phyloP scores from a whole-genome alignment of 1,284 basidiomycete genomes.

The Rhodotorula sp. region DNA sequence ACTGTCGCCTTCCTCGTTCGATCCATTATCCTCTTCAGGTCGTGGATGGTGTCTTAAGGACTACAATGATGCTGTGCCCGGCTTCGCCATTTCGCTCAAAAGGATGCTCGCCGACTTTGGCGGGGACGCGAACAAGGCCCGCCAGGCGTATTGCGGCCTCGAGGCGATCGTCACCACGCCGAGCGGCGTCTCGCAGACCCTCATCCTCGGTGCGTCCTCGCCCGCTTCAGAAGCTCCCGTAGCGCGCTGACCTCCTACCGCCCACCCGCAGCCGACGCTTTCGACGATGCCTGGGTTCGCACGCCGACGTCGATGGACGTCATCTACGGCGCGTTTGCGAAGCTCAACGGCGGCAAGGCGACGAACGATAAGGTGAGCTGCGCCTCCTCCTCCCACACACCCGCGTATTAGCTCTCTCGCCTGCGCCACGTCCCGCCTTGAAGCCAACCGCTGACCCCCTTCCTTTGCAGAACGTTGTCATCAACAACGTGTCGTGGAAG shows the following conservation, averaged over 20 bases:
- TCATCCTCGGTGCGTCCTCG: constrained; percentile 12
- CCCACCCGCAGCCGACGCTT: constrained; percentile 21
- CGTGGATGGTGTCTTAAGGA: neutral
- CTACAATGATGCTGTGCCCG: constrained; percentile 23
- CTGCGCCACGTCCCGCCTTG: no score
- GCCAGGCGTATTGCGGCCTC: constrained; percentile 37
- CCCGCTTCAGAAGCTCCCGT: no score
- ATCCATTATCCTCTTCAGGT: neutral
- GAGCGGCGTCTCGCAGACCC: constrained; percentile 4
- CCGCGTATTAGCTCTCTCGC: no score
- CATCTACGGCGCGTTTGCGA: constrained; percentile 8
- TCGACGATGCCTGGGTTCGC: constrained; percentile 37
- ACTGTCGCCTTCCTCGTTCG: neutral
- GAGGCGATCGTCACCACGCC: constrained; percentile 25
- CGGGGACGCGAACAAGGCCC: constrained; percentile 21
- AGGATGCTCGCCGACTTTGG: constrained; percentile 36
- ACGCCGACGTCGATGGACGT: constrained; percentile 36
- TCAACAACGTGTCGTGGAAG: constrained; percentile 21
- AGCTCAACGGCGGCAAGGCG: neutral
- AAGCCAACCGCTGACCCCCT: no score
- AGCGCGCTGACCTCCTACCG: neutral
- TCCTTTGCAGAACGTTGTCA: constrained; percentile 27
- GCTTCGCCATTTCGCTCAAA: constrained; percentile 33
- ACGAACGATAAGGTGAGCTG: constrained; percentile 23
- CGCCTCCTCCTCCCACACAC: no score